Evolutionary conservation across 129 eudicot species (phyloP), one percentile per base, ranked within the genome.

Genomic region (Tagetes erecta): DNA sequence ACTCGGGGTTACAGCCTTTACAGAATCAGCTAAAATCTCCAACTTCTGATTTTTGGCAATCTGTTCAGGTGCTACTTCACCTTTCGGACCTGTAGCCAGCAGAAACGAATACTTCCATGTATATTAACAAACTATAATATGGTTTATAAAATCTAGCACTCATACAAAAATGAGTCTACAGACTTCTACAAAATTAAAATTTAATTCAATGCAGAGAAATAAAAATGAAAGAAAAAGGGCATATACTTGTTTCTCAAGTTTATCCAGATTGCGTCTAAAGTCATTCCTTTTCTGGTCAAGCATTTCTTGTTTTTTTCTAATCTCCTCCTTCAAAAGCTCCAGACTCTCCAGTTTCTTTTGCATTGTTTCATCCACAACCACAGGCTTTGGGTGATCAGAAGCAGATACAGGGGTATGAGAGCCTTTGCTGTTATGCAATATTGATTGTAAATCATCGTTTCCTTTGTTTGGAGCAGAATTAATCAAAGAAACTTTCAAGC

Each of bases 241-340:
- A 37, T 84, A 85, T 85, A 85, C 97, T 50, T 89, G 89, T 77
- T 89, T 92, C 75, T 78, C 79, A 55, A 92, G 94, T 73, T 85
- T 88, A 79, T 83, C 86, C 70, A 92, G 78, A 80, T 84, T 77
- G 46, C 77, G 88, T 47, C 79, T 73, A 73, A 92, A 89, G 67
- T 87, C 94, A 76, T 62, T 85, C 53, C 93, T 82, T 78, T 89
- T 92, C 84, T 81, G 89, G 46, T 85, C 97, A 78, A 92, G 93
- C 89, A 92, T 80, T 81, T 89, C 89, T 84, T 89, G 97, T 80
- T 92, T 92, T 86, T 85, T 89, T 50, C 91, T 86, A 3, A 89
- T 79, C 74, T 87, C 86, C 84, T 91, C 97, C 85, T 89, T 89
- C 82, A 92, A 72, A 69, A 80, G 83, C 89, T 82, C 96, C 56